Evolutionary conservation across 2,329 filamentous ascomycete genomes (phyloP).

Genomic region (Cordyceps cicadae): DNA sequence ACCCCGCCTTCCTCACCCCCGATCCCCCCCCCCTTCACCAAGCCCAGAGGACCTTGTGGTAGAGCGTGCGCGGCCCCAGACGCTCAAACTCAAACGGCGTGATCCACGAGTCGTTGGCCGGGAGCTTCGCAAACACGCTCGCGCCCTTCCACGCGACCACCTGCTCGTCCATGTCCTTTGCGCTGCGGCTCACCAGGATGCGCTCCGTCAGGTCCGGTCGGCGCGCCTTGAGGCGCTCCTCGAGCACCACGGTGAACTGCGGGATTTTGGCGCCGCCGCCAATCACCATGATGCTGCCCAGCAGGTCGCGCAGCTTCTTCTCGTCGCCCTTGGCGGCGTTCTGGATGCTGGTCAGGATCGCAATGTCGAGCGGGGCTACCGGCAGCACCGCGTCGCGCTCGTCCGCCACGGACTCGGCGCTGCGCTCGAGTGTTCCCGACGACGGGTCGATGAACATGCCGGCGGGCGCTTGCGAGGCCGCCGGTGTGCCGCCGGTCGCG

Average conservation of each 20-base stretch:
- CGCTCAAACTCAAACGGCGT: slow-evolving; percentile 80
- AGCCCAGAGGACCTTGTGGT: slow-evolving; percentile 67
- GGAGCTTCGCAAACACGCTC: slow-evolving; percentile 87
- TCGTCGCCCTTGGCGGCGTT: slow-evolving; percentile 84
- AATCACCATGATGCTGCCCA: slow-evolving; percentile 84
- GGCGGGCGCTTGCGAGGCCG: slow-evolving; percentile 31
- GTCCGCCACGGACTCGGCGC: slow-evolving; percentile 46
- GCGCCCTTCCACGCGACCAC: slow-evolving; percentile 98
- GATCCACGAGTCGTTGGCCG: slow-evolving; percentile 94
- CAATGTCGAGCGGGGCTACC: slow-evolving; percentile 73
- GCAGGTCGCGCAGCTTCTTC: slow-evolving; percentile 83
- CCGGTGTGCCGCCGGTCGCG: slow-evolving; percentile 41
- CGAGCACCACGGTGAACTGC: slow-evolving; percentile 71
- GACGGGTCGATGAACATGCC: slow-evolving; percentile 41
- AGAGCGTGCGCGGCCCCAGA: slow-evolving; percentile 70
- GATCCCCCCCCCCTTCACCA: slow-evolving; percentile 35
- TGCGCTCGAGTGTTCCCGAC: slow-evolving; percentile 33
- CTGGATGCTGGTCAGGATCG: slow-evolving; percentile 81
- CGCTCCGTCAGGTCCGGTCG: slow-evolving; percentile 52
- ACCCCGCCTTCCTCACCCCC: neutral
- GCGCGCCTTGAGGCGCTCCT: slow-evolving; percentile 67
- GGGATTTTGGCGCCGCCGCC: slow-evolving; percentile 77
- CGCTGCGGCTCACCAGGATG: slow-evolving; percentile 60
- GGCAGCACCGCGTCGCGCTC: slow-evolving; percentile 77
- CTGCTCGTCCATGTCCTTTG: slow-evolving; percentile 89